phyloP scores from a whole-genome alignment of 257 asterid genomes.

The Henckelia pumila region DNA sequence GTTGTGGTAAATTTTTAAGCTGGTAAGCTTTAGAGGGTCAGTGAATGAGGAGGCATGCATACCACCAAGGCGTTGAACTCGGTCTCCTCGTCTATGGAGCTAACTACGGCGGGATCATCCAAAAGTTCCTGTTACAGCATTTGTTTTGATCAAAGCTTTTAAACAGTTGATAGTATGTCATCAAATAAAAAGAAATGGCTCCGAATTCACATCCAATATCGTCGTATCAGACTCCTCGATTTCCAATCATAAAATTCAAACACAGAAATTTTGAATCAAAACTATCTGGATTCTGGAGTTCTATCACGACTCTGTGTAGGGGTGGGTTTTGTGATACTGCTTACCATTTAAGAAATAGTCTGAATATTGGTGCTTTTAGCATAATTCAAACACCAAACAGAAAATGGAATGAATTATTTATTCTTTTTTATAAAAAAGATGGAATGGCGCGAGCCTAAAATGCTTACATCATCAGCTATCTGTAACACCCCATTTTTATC shows the following conservation, averaged over 20 bases:
- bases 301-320: constrained; percentile 7
- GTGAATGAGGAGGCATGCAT: background rate
- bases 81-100: constrained; percentile 94
- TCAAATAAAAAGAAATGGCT: background rate
- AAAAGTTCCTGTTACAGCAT: constrained; percentile 65
- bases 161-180: background rate
- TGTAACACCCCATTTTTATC: constrained; percentile 64
- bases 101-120: constrained; percentile 80
- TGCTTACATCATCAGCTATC: constrained; percentile 95
- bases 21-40: background rate
- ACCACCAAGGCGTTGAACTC: constrained; percentile 94
- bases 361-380: constrained; percentile 10
- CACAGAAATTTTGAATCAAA: background rate
- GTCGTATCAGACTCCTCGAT: background rate
- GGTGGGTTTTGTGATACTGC: constrained; percentile 6
- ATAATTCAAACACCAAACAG: background rate
- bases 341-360: background rate
- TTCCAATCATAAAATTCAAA: background rate
- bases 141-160: background rate
- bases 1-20: background rate
- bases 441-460: background rate
- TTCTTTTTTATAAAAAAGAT: background rate
- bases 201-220: background rate
- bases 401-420: background rate
- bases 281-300: background rate